Conservation (phyloP, 495 filamentous ascomycete species). For the Penicillium fimorum region DNA sequence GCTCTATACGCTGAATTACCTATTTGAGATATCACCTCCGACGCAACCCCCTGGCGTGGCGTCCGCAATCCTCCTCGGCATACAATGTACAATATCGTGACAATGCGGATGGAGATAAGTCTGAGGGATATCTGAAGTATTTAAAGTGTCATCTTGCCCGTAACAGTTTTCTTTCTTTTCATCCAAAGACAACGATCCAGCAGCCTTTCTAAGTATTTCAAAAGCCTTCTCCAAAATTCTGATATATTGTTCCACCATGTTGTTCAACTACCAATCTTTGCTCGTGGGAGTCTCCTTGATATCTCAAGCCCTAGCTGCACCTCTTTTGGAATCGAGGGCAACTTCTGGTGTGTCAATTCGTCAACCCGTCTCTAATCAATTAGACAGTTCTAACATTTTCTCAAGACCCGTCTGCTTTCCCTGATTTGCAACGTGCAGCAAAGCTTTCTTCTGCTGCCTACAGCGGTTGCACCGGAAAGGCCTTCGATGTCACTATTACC, state of each 20-base stretch:
- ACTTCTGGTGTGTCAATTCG: slow-evolving; percentile 15
- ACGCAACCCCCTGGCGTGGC: neutral
- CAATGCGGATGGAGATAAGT: neutral
- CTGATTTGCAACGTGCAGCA: slow-evolving; percentile 29
- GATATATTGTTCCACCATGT: slow-evolving; percentile 12
- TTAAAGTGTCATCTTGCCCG: neutral
- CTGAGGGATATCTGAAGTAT: neutral
- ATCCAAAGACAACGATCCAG: neutral
- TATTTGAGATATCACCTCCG: neutral
- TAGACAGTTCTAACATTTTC: neutral
- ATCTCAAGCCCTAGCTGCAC: slow-evolving; percentile 17
- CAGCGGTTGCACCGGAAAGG: slow-evolving; percentile 26
- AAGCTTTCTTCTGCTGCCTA: slow-evolving; percentile 38
- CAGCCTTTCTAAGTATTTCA: neutral
- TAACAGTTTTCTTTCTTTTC: neutral
- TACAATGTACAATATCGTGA: neutral
- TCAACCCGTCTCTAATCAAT: neutral
- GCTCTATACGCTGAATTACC: neutral
- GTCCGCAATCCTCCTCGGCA: neutral
- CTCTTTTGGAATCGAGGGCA: slow-evolving; percentile 17
- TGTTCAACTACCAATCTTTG: slow-evolving; percentile 9
- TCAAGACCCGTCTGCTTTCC: slow-evolving; percentile 25
- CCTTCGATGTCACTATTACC: slow-evolving; percentile 37
- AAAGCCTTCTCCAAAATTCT: neutral
- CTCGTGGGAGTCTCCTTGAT: slow-evolving; percentile 10